Base-by-base conservation (phyloP, 2,329 filamentous ascomycete genomes). In the Dactylellina sp. region DNA sequence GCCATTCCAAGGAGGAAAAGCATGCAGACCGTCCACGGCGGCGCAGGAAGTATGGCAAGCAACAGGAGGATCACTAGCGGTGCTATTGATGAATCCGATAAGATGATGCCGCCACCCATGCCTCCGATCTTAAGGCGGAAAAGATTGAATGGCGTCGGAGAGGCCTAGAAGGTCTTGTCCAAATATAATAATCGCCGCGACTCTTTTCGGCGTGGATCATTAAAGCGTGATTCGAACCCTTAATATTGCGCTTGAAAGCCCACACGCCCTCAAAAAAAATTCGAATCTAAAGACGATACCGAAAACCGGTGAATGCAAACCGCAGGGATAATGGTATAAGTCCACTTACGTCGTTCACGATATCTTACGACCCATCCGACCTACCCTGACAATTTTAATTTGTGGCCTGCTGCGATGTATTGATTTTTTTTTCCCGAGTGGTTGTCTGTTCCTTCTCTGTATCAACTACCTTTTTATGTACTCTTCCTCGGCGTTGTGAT, bases 71-170 rank as follows among this genome's bases (percentile, higher is more conserved):
- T 66, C 1, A 66, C 53, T 44, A 70, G 37, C 50, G 44, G 60
- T 16, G 56, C 65, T 20, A 49, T 46, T 11, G 35, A 42, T 6
- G 46, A 57, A 2, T 11, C 46, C 11, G 60, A 72, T 14, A 57
- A 59, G 18, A 65, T 65, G 32, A 39, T 71, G 66, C 42, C 68
- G 40, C 42, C 63, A n/a, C 53, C 70, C 20, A 50, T 63, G 46
- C 62, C 61, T 11, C 53, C 70, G 18, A 64, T 66, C 12, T 14
- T 76, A 18, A 66, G 75, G 50, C 71, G 77, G 47, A 78, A 77
- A 72, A 78, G 77, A 65, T 35, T 78, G 66, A 77, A 68, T 44
- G 74, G 74, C n/a, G 76, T 77, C 50, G 75, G 76, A 7, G 77
- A 77, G 53, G 52, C 60, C 55, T 72, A 72, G 68, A 65, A 37